These are phyloP conservation scores for Mycosphaerella arachidis DNA, from an alignment of 2,329 filamentous ascomycete species.

Conservation along the genomic window DNA sequence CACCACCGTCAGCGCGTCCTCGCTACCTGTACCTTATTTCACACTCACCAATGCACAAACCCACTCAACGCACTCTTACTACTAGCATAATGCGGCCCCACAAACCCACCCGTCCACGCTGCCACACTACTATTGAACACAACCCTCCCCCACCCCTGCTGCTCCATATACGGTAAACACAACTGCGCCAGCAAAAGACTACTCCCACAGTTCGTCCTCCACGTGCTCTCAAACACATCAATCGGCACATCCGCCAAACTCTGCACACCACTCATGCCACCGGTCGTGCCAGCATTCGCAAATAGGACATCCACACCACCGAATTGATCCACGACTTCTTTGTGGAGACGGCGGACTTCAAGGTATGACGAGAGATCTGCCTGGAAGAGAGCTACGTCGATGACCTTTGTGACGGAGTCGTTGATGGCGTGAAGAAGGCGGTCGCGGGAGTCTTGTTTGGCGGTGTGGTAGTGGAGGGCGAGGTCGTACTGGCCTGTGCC, in stretches of 20 bases:
- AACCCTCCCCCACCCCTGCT: slow-evolving; percentile 35
- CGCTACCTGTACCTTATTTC: too few species aligned
- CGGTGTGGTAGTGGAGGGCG: slow-evolving; percentile 42
- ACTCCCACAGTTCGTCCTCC: slow-evolving; percentile 37
- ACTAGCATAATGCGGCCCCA: slow-evolving; percentile 40
- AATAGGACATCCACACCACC: slow-evolving; percentile 40
- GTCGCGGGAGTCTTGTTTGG: slow-evolving; percentile 32
- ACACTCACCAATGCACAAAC: slow-evolving; percentile 41
- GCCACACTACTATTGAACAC: slow-evolving; percentile 39
- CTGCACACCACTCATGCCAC: slow-evolving; percentile 24
- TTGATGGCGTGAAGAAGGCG: slow-evolving; percentile 29
- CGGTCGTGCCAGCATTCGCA: slow-evolving; percentile 36
- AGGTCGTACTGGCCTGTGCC: slow-evolving; percentile 38
- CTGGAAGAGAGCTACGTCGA: slow-evolving; percentile 34
- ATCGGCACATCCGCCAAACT: slow-evolving; percentile 34
- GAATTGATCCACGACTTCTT: slow-evolving; percentile 30
- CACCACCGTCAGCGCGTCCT: not conserved
- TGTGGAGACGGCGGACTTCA: slow-evolving; percentile 33
- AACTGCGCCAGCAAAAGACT: slow-evolving; percentile 38
- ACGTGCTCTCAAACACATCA: slow-evolving; percentile 36
- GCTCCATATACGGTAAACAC: slow-evolving; percentile 37
- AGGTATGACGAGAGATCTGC: slow-evolving; percentile 22
- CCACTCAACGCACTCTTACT: slow-evolving; percentile 44
- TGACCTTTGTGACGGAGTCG: slow-evolving; percentile 35
- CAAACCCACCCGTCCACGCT: slow-evolving; percentile 38